phyloP scores from a whole-genome alignment of 768 basidiomycete genomes.

The Macrocybe gigantea region DNA sequence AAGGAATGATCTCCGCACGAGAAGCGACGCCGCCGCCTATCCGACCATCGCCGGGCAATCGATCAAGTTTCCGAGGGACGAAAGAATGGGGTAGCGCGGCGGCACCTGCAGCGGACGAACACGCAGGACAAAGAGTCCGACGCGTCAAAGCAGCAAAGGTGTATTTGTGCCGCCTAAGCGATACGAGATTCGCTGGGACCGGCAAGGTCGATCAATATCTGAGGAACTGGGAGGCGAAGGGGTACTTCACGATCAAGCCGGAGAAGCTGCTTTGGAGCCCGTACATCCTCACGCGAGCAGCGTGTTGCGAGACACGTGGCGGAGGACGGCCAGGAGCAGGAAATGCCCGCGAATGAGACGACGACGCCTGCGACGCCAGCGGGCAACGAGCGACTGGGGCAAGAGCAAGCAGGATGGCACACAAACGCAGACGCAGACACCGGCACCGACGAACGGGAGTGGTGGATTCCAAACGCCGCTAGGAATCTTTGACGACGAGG shows the following conservation, averaged over 20 bases:
- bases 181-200: slow-evolving; percentile 77
- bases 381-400: slow-evolving; percentile 7
- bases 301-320: neutral
- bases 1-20: slow-evolving; percentile 65
- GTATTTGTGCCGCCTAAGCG: slow-evolving; percentile 59
- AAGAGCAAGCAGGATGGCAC: no score
- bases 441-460: no score
- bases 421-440: no score
- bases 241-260: slow-evolving; percentile 67
- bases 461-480: slow-evolving; percentile 10
- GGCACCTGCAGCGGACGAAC: slow-evolving; percentile 55
- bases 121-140: slow-evolving; percentile 34
- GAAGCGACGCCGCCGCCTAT: slow-evolving; percentile 44
- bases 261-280: slow-evolving; percentile 95
- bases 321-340: slow-evolving; percentile 11
- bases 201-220: slow-evolving; percentile 59
- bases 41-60: slow-evolving; percentile 74
- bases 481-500: slow-evolving; percentile 16
- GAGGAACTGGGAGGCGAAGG: slow-evolving; percentile 68
- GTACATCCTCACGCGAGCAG: slow-evolving; percentile 43
- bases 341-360: slow-evolving; percentile 12
- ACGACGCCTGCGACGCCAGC: slow-evolving; percentile 1
- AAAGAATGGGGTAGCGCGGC: slow-evolving; percentile 58
- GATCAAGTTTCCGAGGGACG: slow-evolving; percentile 67
- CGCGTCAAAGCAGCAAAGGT: slow-evolving; percentile 29